Conservation (phyloP, 2,329 filamentous ascomycete species). For the Aspergillus persii region DNA sequence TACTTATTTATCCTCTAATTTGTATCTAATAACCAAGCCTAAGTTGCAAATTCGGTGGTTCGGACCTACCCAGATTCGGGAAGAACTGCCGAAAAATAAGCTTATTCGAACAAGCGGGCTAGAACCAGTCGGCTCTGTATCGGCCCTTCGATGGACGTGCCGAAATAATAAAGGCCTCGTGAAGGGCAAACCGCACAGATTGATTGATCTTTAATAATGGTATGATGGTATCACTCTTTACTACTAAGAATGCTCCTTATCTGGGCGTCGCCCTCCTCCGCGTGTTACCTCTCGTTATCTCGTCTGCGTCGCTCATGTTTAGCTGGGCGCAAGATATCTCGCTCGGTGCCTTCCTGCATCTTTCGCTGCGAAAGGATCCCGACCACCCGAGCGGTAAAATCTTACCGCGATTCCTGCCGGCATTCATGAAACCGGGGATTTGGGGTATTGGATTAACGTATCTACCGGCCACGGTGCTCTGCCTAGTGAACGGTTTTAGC, state of each 20-base stretch:
- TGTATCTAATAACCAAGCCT: no score
- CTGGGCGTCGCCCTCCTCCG: slow-evolving; percentile 1
- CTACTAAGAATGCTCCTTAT: background rate
- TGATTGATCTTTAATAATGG: background rate
- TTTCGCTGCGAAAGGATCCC: background rate
- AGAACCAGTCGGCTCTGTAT: background rate
- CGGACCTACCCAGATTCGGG: background rate
- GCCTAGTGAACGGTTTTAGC: background rate
- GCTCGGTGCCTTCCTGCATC: slow-evolving; percentile 1
- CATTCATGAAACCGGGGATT: slow-evolving; percentile 2
- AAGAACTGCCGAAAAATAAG: no score
- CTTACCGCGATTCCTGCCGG: background rate
- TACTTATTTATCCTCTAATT: no score
- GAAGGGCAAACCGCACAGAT: background rate
- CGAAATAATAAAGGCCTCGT: background rate
- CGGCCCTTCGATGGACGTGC: slow-evolving; percentile 1
- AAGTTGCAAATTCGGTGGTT: slow-evolving; percentile 1
- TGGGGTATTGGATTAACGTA: slow-evolving; percentile 2
- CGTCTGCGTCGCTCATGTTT: slow-evolving; percentile 1
- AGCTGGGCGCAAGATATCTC: slow-evolving; percentile 2
- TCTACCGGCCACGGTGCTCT: slow-evolving; percentile 1
- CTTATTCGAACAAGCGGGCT: background rate
- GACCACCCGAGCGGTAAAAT: slow-evolving; percentile 1
- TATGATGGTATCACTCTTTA: background rate
- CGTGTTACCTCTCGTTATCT: background rate